Percentiles rank a stretch among this genome's conserved stretches.
phyloP scores from a whole-genome alignment of 257 asterid species.

The Penstemon newberryi region DNA sequence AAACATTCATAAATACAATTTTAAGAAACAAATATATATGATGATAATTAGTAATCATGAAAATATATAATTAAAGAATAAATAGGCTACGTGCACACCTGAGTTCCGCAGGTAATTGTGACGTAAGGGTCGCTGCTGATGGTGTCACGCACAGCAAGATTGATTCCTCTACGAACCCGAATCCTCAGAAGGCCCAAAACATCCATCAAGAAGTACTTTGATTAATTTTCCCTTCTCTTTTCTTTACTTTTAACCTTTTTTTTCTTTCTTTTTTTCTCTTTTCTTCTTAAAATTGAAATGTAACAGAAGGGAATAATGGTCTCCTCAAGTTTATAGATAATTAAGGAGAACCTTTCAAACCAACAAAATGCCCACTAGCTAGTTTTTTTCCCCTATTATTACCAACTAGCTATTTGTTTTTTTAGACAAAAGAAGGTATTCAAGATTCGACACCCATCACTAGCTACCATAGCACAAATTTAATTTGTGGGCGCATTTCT shows the following conservation, averaged over 20 bases:
- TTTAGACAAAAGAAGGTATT: neutral
- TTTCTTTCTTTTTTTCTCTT: neutral
- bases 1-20: neutral
- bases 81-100: conserved; percentile 36
- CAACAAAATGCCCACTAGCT: conserved; percentile 1
- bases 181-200: conserved; percentile 59
- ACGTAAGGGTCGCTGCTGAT: conserved; percentile 81
- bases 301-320: conserved; percentile 4
- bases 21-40: neutral
- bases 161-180: conserved; percentile 59
- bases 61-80: neutral
- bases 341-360: conserved; percentile 35
- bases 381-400: neutral
- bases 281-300: conserved; percentile 1
- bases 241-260: neutral
- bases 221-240: neutral
- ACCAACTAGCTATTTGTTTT: neutral
- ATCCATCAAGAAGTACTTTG: conserved; percentile 35
- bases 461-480: neutral
- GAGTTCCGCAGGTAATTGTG: conserved; percentile 55
- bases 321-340: conserved; percentile 35
- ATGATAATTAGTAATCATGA: neutral
- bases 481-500: neutral
- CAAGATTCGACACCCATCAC: neutral
- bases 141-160: conserved; percentile 76